Conservation (phyloP, 2,329 filamentous ascomycete genomes). For the Tolypocladium amazonense region DNA sequence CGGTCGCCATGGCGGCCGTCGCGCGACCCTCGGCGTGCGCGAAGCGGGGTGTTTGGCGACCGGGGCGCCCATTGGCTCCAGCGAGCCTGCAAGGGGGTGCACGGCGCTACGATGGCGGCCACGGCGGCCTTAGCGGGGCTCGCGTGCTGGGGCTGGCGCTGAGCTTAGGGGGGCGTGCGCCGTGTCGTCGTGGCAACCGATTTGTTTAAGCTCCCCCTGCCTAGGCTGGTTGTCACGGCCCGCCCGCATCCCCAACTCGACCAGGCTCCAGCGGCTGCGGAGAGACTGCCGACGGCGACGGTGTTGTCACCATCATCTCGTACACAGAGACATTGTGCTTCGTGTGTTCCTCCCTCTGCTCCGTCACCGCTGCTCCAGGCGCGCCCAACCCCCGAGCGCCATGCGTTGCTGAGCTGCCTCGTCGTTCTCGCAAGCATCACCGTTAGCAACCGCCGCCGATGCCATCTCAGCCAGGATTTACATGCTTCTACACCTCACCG, state of each 20-base stretch:
- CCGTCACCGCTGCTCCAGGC: not conserved
- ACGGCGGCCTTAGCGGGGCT: not conserved
- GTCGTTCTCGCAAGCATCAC: not conserved
- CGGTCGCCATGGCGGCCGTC: slow-evolving; percentile 7
- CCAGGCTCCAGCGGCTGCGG: not conserved
- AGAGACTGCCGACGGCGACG: not conserved
- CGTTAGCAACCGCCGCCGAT: not conserved
- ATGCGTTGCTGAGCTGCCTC: not conserved
- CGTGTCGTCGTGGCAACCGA: slow-evolving; percentile 7
- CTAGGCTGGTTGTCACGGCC: not conserved
- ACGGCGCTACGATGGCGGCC: not conserved
- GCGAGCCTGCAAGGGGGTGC: not conserved
- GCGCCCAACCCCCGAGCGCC: not conserved
- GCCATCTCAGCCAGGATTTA: not conserved
- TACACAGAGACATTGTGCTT: not conserved
- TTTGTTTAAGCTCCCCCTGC: slow-evolving; percentile 5
- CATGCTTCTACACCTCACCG: not conserved
- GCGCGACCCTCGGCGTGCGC: not conserved
- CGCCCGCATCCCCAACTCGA: not conserved
- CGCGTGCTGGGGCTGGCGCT: not conserved
- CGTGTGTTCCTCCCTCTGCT: not conserved
- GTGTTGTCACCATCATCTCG: not conserved
- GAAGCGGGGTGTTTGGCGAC: not conserved
- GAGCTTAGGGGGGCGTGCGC: not conserved
- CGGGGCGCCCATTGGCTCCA: not conserved